A percentile compares a stretch with the other conserved stretches of the same genome.
Conservation (phyloP, 768 basidiomycete species). For the Podaxis sp. region DNA sequence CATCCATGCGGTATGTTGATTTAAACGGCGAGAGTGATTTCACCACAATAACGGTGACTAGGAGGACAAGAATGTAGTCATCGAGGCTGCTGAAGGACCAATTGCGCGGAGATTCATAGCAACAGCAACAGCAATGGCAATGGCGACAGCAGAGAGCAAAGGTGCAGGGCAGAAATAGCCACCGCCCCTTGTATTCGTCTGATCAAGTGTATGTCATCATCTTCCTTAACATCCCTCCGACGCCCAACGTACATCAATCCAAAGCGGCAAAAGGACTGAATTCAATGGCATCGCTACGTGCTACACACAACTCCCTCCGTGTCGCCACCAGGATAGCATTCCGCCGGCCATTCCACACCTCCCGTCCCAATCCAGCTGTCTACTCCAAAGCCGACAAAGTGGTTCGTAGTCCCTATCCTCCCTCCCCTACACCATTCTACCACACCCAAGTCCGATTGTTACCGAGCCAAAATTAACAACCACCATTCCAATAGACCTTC, state of each 20-base stretch:
- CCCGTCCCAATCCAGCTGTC: slow-evolving; percentile 31
- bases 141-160: not conserved
- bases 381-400: slow-evolving; percentile 41
- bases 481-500: slow-evolving; percentile 29
- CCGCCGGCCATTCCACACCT: slow-evolving; percentile 35
- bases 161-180: not conserved
- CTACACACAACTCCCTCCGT: not conserved
- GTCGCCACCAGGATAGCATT: not conserved
- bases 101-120: not conserved
- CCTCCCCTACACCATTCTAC: not conserved
- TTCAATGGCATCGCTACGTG: not conserved
- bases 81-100: not conserved
- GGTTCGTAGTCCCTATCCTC: slow-evolving; percentile 27
- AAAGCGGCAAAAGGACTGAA: not conserved
- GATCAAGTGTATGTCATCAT: not conserved
- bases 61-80: not conserved
- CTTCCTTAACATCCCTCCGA: not conserved
- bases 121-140: not conserved
- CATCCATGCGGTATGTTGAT: not conserved
- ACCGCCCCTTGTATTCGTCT: not conserved
- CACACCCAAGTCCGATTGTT: not conserved
- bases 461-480: not conserved
- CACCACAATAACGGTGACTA: not conserved
- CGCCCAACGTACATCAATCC: not conserved
- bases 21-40: not conserved